These are phyloP conservation scores for Paramarasmius palmivorus DNA, from an alignment of 1,284 basidiomycete genomes.

Conservation along the genomic window DNA sequence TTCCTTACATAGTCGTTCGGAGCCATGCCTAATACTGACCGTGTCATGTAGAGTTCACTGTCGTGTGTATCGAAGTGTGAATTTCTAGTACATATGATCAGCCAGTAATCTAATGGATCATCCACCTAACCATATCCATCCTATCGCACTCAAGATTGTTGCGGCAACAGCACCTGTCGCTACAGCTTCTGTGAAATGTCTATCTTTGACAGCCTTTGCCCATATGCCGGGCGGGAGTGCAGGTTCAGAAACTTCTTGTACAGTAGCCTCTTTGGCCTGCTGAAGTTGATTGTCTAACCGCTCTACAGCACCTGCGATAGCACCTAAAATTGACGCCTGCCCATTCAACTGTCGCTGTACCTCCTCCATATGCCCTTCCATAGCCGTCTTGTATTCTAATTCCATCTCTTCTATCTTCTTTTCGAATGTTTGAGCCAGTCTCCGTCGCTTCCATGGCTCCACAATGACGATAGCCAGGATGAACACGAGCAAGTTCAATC, in stretches of 20 bases:
- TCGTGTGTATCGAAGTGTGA: conserved; percentile 42
- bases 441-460: conserved; percentile 90
- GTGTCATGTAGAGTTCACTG: conserved; percentile 42
- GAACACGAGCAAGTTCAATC: conserved; percentile 87
- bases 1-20: neutral
- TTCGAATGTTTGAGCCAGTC: conserved; percentile 86
- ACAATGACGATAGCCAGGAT: conserved; percentile 84
- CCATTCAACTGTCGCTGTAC: conserved; percentile 51
- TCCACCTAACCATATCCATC: conserved; percentile 16
- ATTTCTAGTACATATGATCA: conserved; percentile 21
- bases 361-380: conserved; percentile 48
- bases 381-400: conserved; percentile 46
- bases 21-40: neutral
- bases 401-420: conserved; percentile 79
- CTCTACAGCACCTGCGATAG: conserved; percentile 7
- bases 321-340: conserved; percentile 35
- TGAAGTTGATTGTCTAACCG: conserved; percentile 8
- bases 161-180: conserved; percentile 14
- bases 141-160: conserved; percentile 15
- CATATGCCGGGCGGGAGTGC: conserved; percentile 6
- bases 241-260: conserved; percentile 6
- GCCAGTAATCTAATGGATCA: neutral
- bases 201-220: conserved; percentile 15
- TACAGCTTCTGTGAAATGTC: conserved; percentile 16
- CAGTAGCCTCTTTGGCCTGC: conserved; percentile 2